Evolutionary conservation across 805 yeast genomes (phyloP), one percentile per base, ranked within the genome.

Genomic region (Saturnispora serradocipensis): DNA sequence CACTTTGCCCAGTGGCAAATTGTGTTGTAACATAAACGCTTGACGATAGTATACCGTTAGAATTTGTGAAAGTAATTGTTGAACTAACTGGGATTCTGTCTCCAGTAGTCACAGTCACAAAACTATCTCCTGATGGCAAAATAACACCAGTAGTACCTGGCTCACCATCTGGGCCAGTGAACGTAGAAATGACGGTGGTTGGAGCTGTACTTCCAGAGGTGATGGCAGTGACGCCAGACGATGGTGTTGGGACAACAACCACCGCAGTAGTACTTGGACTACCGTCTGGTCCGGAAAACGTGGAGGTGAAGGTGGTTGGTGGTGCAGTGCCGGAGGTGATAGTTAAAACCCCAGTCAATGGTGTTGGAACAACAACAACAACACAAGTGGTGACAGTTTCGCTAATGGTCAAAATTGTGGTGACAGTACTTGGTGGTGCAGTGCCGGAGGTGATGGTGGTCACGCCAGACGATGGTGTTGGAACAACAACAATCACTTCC

Each of bases 311-410:
- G n/a, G n/a, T n/a, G n/a, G n/a, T n/a, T n/a, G n/a, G n/a, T n/a
- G n/a, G n/a, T n/a, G 34, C 34, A 30, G 34, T 30, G 11, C 34
- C 34, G 11, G 34, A 30, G 34, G 34, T 30, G 11, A 30, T 30
- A 30, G 34, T 30, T 7, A 11, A 8, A 30, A 11, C 11, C 7
- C 34, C 34, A 8, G 11, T 8, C 10, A 11, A 8, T 30, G 34
- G 34, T 8, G 45, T 40, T 27, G 45, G 22, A 10, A 45, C 49
- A 15, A 55, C 44, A 20, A 49, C 51, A 30, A 52, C 45, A 30
- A 52, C 45, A 7, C 18, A 22, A n/a, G 36, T 34, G 4, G 34
- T 10, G 3, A 16, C n/a, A 15, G 36, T 6, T 10, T 8, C n/a
- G n/a, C 36, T 16, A 34, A 15, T 11, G 2, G 13, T 11, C 13